Percentiles rank a stretch among this genome's conserved stretches.
These are phyloP conservation scores for Schizothecium vesticola DNA, from an alignment of 495 filamentous ascomycete species.

Conservation along the genomic window DNA sequence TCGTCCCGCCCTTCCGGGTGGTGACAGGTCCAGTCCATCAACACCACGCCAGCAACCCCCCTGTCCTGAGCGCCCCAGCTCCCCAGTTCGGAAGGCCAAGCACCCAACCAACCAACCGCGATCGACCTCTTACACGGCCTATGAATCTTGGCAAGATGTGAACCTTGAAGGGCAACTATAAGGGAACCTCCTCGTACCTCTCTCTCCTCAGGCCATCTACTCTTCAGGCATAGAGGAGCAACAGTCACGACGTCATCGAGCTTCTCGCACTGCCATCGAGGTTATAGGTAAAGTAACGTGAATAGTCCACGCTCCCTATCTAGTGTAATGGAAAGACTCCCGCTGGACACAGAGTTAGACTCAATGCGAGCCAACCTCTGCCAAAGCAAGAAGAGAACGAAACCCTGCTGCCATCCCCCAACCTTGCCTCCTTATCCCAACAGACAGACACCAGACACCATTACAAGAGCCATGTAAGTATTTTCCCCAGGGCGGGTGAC, in stretches of 20 bases:
- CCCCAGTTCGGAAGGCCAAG: not conserved
- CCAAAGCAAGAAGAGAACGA: not conserved
- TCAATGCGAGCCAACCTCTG: not conserved
- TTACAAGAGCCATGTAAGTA: not conserved
- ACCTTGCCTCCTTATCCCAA: not conserved
- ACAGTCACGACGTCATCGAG: too few relatives aligned
- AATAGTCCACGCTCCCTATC: not conserved
- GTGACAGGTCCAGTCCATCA: too few relatives aligned
- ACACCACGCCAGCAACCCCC: not conserved
- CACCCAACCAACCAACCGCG: not conserved
- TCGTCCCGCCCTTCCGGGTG: too few relatives aligned
- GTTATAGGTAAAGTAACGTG: not conserved
- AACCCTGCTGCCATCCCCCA: not conserved
- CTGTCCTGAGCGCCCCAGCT: not conserved
- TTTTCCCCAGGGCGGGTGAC: not conserved
- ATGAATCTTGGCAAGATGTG: not conserved
- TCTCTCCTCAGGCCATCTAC: too few relatives aligned
- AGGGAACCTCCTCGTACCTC: too few relatives aligned
- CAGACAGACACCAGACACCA: not conserved
- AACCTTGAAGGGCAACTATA: not conserved
- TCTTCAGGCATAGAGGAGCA: too few relatives aligned
- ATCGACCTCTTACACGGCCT: not conserved
- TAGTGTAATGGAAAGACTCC: not conserved
- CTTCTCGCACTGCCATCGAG: too few relatives aligned
- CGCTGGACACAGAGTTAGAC: not conserved